Conservation (phyloP, 1,284 basidiomycete species). For the Caloboletus inedulis region DNA sequence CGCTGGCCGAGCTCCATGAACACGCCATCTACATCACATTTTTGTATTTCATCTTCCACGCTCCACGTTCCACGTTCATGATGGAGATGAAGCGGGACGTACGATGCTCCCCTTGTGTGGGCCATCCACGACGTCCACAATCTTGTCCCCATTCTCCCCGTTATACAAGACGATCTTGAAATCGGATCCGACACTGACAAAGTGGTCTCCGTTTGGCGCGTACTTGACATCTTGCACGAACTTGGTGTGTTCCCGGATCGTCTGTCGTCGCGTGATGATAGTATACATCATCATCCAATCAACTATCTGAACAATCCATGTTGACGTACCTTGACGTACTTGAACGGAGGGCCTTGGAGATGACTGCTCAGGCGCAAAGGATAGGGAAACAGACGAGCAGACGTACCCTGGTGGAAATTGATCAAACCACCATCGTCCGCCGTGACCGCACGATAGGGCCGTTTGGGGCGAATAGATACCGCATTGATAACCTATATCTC, state of each 20-base stretch:
- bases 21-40: conserved; percentile 59
- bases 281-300: neutral
- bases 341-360: conserved; percentile 74
- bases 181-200: conserved; percentile 91
- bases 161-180: conserved; percentile 90
- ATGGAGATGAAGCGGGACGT: conserved; percentile 34
- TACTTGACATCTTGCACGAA: conserved; percentile 94
- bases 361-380: neutral
- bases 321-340: conserved; percentile 72
- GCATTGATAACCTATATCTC: conserved; percentile 73
- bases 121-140: conserved; percentile 62
- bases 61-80: neutral
- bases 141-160: conserved; percentile 82
- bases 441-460: conserved; percentile 90
- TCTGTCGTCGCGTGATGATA: conserved; percentile 37
- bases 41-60: neutral
- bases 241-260: conserved; percentile 87
- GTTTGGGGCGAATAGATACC: conserved; percentile 84
- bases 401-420: conserved; percentile 73
- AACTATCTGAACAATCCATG: neutral
- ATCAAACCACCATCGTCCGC: conserved; percentile 83
- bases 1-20: conserved; percentile 76
- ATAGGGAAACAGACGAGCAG: neutral
- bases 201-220: conserved; percentile 76
- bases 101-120: conserved; percentile 77